Base-by-base conservation (phyloP, 2,329 filamentous ascomycete genomes). In the Exophiala lecanii-corni region DNA sequence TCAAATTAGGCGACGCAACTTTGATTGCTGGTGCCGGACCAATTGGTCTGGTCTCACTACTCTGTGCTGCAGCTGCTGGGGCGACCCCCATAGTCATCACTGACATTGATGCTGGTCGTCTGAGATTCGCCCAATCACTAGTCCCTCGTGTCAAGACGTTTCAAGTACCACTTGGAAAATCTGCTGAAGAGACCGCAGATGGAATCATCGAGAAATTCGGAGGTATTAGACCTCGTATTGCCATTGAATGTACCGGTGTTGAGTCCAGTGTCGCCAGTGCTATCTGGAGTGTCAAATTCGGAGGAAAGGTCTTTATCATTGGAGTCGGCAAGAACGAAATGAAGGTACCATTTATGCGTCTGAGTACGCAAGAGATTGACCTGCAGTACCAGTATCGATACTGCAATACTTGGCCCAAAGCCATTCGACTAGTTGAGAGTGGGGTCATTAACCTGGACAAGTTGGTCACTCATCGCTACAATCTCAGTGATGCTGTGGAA, bases 321-420 rank as follows among this genome's bases (percentile, higher is more conserved):
- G 91, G 91, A 30, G 89, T 97, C 2, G 92, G 91, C 55, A 91
- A 86, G 75, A 89, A 92, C 64, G 87, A 96, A 73, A 92, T 97
- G 73, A 88, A 79, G 67, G 84, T 97, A 52, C 91, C 91, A 19
- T 97, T 97, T 66, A 96, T 96, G 91, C 73, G 88, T 39, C 77
- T 91, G 45, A 91, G 84, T 58, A 91, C 89, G 4, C 79, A 86
- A 52, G 92, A 97, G 70, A 85, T 97, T 56, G 91, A 97, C 67
- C 73, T 97, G 48, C 87, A 94, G 70, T 92, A 96, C 67, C 91
- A 97, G 72, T 97, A 97, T 72, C 80, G 92, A 49, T 97, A 97
- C 73, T 79, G 78, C 70, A 96, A 97, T 72, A 95, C 88, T 16
- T 97, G 91, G 91, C 92, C 91, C 23, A 79, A 87, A 50, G 91